phyloP scores from a whole-genome alignment of 257 asterid species.

The Lycium ferocissimum region DNA sequence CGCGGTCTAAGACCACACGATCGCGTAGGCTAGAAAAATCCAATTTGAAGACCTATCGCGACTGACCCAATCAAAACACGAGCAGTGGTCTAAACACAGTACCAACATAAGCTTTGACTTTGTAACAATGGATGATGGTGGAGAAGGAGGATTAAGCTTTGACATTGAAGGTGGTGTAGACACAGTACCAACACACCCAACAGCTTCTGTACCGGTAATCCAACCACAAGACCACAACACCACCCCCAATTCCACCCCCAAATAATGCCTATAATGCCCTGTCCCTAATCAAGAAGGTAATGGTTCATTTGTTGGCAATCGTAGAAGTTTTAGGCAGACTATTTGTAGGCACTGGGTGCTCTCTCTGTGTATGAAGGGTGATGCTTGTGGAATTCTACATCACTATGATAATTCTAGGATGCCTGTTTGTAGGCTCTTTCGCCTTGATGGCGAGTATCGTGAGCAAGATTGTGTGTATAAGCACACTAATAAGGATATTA shows the following conservation, averaged over 20 bases:
- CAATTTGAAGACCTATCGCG: no score
- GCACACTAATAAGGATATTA: constrained; percentile 92
- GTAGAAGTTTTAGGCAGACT: constrained; percentile 89
- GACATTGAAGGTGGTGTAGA: constrained; percentile 94
- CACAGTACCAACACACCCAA: background rate
- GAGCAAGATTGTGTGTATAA: constrained; percentile 97
- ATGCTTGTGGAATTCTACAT: constrained; percentile 89
- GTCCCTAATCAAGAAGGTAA: constrained; percentile 37
- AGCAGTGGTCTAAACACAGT: no score
- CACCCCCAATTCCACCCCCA: constrained; percentile 39
- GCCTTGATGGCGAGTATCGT: constrained; percentile 86
- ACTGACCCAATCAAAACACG: no score
- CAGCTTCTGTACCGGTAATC: constrained; percentile 50
- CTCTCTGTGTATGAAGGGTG: constrained; percentile 90
- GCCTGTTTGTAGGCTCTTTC: constrained; percentile 87
- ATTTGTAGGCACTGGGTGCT: constrained; percentile 94
- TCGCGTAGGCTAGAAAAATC: no score
- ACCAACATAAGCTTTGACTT: no score
- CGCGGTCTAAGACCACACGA: no score
- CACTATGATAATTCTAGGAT: constrained; percentile 89
- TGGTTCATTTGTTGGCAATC: constrained; percentile 38
- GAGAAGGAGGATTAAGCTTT: constrained; percentile 73
- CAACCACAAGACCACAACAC: constrained; percentile 52
- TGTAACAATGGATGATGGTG: no score
- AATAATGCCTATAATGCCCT: constrained; percentile 26